Conservation (phyloP, 2,329 filamentous ascomycete species). For the Plectosphaerella sp. region DNA sequence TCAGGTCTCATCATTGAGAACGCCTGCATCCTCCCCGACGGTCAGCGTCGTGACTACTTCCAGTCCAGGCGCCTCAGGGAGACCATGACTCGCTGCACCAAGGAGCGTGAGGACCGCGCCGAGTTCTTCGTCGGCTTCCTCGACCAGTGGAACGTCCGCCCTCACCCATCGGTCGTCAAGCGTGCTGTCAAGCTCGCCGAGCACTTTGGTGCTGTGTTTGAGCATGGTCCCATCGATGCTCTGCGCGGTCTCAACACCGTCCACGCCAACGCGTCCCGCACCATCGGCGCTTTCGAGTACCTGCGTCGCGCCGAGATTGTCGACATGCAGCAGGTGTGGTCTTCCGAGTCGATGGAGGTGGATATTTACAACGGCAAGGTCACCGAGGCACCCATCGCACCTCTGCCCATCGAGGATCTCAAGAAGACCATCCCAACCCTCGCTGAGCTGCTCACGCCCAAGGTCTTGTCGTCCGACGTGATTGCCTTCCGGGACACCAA, state of each 20-base stretch:
- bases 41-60: constrained; percentile 37
- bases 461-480: constrained; percentile 12
- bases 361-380: constrained; percentile 10
- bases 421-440: constrained; percentile 18
- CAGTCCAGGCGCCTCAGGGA: constrained; percentile 28
- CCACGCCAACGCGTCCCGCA: constrained; percentile 9
- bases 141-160: constrained; percentile 26
- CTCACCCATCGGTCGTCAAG: constrained; percentile 26
- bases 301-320: constrained; percentile 24
- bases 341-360: constrained; percentile 16
- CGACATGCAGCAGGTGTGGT: constrained; percentile 7
- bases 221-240: constrained; percentile 19
- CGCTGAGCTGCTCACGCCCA: constrained; percentile 11
- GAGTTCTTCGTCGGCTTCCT: constrained; percentile 31
- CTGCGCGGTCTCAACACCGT: not conserved
- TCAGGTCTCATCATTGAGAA: constrained; percentile 36
- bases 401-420: constrained; percentile 16
- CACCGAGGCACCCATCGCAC: not conserved
- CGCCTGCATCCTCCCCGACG: constrained; percentile 33
- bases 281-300: constrained; percentile 29
- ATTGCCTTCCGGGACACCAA: constrained; percentile 11
- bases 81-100: constrained; percentile 20
- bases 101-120: constrained; percentile 22
- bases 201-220: constrained; percentile 27
- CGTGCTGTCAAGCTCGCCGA: constrained; percentile 28